Evolutionary conservation across 139 green algal species (phyloP), one percentile per base, ranked within the genome.

Genomic region (Desmodesmus armatus): DNA sequence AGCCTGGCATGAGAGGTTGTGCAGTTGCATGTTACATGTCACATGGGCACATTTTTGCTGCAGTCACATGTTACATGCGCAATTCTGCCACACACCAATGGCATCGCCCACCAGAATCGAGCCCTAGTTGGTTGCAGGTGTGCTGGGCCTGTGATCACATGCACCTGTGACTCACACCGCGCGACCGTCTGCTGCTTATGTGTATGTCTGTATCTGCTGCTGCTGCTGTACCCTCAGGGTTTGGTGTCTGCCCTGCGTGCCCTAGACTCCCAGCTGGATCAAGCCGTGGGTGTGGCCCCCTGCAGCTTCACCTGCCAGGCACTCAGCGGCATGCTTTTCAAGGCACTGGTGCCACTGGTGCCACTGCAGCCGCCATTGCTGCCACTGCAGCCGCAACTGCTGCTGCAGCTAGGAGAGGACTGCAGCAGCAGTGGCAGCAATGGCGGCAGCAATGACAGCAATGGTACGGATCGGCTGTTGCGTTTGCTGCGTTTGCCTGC

Each of bases 401-500:
- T 35, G 37, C 67, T 25, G 63, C 63, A 15, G 60, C 5, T 7
- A 69, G 27, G 25, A 3, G n/a, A 69, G 27, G 4, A 69, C 55
- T 31, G 21, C 55, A 65, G 55, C 55, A 65, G 17, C 55, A 65
- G 17, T 19, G 5, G 60, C 60, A 69, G 60, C 31, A n/a, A 3
- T 7, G 7, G 47, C 6, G 35, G 33, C 33, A 39, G n/a, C 62
- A 15, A 29, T 43, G 21, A 66, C 29, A 3, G n/a, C 43, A 79
- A n/a, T n/a, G n/a, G n/a, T n/a, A n/a, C n/a, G n/a, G n/a, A n/a
- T n/a, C n/a, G 71, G 37, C 21, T 82, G 39, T 55, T 58, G 76
- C 76, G 76, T 2, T 17, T 82, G 76, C 55, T 82, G 37, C 53
- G 44, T 35, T 37, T 82, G 21, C 76, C 76, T 49, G 55, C n/a